Evolutionary conservation across 169 alveolate species (phyloP), one percentile per base, ranked within the genome.

Genomic region (Plasmodium berghei): DNA sequence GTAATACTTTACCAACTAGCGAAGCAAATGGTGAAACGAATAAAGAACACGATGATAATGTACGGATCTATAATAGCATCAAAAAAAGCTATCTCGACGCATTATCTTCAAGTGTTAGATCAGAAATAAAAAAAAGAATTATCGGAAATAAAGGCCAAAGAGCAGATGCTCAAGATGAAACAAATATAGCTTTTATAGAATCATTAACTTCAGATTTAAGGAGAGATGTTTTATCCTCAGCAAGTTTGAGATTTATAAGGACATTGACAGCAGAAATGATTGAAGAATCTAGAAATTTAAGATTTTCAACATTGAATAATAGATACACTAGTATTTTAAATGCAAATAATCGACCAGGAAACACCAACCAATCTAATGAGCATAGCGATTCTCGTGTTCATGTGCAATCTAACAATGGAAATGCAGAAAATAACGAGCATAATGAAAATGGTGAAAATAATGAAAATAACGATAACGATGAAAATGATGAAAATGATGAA

Each of bases 151-250:
- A 52, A 61, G 48, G n/a, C 20, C 77, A 77, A 70, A 69, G 83
- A 83, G 69, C 42, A n/a, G 80, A 73, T 5, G 62, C 85, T 42
- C 87, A 83, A n/a, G 97, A 95, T 64, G 93, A 91, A 61, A 94
- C 93, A 20, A 93, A 93, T 77, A 87, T 94, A 10, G 92, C 94
- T 45, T 95, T 95, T 75, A 87, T 95, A 64, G 94, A 95, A 18
- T 92, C 95, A 20, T 72, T 95, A 45, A 80, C 94, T 14, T 96
- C 97, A 16, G 93, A 93, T 24, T 72, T 95, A 45, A 91, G 97
- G 66, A 91, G 94, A 52, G 96, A 95, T 71, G 95, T 93, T 42
- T 90, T 95, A 34, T 64, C 94, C 34, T 85, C 95, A 3, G 95
- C 95, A 0, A 88, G 94, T 52, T 87, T 91, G 45, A 94, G 93